Conservation (phyloP, 768 basidiomycete genomes). For the Lentinula boryana region DNA sequence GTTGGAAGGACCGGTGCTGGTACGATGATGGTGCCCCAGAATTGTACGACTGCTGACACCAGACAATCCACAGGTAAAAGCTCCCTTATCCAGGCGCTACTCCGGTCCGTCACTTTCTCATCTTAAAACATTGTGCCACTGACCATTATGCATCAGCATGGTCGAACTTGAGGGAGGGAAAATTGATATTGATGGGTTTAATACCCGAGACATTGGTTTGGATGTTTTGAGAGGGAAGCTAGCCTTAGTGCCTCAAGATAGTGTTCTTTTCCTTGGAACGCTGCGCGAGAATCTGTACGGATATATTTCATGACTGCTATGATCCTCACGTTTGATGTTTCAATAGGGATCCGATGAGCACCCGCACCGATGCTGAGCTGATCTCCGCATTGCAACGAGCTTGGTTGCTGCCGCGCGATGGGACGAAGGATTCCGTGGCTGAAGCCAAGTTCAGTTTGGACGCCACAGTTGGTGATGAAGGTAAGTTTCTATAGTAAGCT, state of each 20-base stretch:
- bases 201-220: constrained; percentile 47
- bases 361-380: constrained; percentile 53
- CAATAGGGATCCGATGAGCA: constrained; percentile 45
- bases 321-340: neutral
- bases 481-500: constrained; percentile 16
- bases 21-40: constrained; percentile 10
- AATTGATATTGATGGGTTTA: constrained; percentile 46
- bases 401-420: constrained; percentile 50
- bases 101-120: constrained; percentile 32
- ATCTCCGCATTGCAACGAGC: constrained; percentile 56
- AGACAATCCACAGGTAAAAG: constrained; percentile 35
- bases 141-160: constrained; percentile 27
- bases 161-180: constrained; percentile 55
- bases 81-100: constrained; percentile 51
- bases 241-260: constrained; percentile 66
- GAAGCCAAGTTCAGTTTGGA: constrained; percentile 69
- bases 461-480: constrained; percentile 57
- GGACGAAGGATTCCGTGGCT: constrained; percentile 34
- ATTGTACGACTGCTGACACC: neutral
- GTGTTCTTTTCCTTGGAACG: constrained; percentile 41
- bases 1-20: constrained; percentile 37
- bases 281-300: constrained; percentile 36
- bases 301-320: neutral
- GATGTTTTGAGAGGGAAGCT: constrained; percentile 46
- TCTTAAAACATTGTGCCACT: constrained; percentile 5